Evolutionary conservation across 2,329 filamentous ascomycete genomes (phyloP), one percentile per base, ranked within the genome.

Genomic region (Talaromyces verruculosus): DNA sequence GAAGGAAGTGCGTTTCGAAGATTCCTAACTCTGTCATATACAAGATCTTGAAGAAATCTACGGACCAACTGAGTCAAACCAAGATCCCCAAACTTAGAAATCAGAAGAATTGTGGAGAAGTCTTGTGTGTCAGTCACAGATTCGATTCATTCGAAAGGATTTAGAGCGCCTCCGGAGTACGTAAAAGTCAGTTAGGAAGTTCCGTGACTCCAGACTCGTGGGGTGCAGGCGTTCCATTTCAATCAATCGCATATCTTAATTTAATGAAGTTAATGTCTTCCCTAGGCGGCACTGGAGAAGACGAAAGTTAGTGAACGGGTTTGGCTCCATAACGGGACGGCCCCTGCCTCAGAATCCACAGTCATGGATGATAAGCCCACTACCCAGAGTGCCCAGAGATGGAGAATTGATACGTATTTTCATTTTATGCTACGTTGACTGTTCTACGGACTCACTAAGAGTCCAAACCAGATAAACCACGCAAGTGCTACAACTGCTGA

Each of bases 311-410:
- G 53, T 8, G 33, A 55, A 33, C 33, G 53, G 53, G 53, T 57
- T 37, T 22, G 30, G 28, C 51, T 37, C 53, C 53, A 57, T 57
- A 57, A 57, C 53, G 53, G 53, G 11, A 22, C 30, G 53, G 53
- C 33, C 49, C 49, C 53, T 19, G 33, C 33, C 49, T 28, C 53
- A n/a, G 33, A 19, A 57, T 37, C 53, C 53, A 57, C 53, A 57
- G 53, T 6, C 15, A 33, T 19, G 51, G 49, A 43, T 41, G 39
- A 49, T 49, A 19, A 19, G 17, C 13, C 35, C 19, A 37, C 61
- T 30, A 25, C 47, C 49, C 28, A 28, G 41, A n/a, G 17, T n/a
- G 30, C 30, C 41, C 37, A 41, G 25, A 28, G 19, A 28, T 30
- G 15, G 10, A 33, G 25, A n/a, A n/a, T 6, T 22, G 28, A 30